Conservation (phyloP, 2,329 filamentous ascomycete genomes). For the Lachnellula cervina region DNA sequence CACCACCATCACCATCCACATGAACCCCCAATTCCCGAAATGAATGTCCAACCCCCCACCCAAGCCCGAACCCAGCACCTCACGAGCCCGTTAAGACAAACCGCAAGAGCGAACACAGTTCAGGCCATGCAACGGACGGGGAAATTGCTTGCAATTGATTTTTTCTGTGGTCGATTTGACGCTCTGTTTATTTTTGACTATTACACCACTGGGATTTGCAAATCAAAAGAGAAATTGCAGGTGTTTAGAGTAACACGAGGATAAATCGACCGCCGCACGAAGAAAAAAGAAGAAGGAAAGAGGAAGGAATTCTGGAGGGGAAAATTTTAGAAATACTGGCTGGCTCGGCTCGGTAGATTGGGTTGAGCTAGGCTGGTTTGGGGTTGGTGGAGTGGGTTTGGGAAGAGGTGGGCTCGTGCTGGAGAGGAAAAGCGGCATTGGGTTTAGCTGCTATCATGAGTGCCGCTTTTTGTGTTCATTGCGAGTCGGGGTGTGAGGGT, state of each 20-base stretch:
- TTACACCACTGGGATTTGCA: conserved; percentile 27
- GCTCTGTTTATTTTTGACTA: conserved; percentile 30
- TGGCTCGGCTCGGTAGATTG: background rate
- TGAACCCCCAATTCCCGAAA: background rate
- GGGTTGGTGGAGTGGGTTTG: background rate
- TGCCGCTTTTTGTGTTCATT: too few species aligned
- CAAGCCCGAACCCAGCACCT: conserved; percentile 28
- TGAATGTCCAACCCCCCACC: conserved; percentile 50
- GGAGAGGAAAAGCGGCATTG: background rate
- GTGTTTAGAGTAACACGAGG: conserved; percentile 33
- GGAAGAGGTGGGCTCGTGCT: background rate
- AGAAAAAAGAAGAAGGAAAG: conserved; percentile 17
- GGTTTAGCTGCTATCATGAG: background rate
- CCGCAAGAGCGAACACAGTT: conserved; percentile 30
- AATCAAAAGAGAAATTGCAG: conserved; percentile 3
- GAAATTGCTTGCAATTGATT: conserved; percentile 68
- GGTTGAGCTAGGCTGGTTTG: background rate
- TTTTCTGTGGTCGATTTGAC: conserved; percentile 35
- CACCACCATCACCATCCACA: too few species aligned
- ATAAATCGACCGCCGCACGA: conserved; percentile 31
- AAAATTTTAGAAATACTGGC: background rate
- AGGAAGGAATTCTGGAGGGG: background rate
- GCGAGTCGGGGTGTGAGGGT: too few species aligned
- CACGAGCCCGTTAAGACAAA: conserved; percentile 27
- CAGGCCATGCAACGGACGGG: conserved; percentile 33